Evolutionary conservation across 495 filamentous ascomycete species (phyloP).

Genomic region (Annulohypoxylon nitens): DNA sequence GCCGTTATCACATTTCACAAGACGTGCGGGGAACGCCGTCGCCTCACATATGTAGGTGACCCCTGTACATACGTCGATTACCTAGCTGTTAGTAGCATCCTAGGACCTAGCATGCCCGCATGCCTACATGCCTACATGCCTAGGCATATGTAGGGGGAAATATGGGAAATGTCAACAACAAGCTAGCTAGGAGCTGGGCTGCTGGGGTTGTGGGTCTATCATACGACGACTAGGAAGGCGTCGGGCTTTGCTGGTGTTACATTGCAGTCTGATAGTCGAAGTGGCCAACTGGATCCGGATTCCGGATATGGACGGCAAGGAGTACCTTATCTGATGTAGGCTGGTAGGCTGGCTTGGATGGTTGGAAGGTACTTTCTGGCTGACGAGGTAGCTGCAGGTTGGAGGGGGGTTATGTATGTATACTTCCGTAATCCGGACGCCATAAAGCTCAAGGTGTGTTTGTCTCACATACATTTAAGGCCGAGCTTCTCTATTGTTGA

Average conservation of each 20-base stretch:
- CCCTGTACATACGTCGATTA: conserved; percentile 15
- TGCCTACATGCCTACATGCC: too few relatives aligned
- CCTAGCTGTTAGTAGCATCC: too few relatives aligned
- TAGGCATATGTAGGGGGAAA: conserved; percentile 18
- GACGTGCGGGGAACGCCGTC: conserved; percentile 40
- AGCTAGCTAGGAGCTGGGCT: conserved; percentile 23
- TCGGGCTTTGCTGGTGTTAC: conserved; percentile 49
- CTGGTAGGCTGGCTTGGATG: conserved; percentile 5
- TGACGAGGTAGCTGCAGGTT: conserved; percentile 29
- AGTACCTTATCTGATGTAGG: conserved; percentile 42
- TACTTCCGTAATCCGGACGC: conserved; percentile 27
- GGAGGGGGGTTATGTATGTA: conserved; percentile 39
- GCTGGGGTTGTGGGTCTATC: conserved; percentile 40
- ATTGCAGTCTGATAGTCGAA: conserved; percentile 39
- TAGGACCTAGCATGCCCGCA: too few relatives aligned
- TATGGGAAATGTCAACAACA: conserved; percentile 13
- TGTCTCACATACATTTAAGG: conserved; percentile 38
- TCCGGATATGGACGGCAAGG: conserved; percentile 26
- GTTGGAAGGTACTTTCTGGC: conserved; percentile 19
- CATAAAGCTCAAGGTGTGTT: background rate
- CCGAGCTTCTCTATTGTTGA: conserved; percentile 18
- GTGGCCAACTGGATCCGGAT: conserved; percentile 30
- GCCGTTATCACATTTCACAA: conserved; percentile 16
- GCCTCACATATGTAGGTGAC: conserved; percentile 45
- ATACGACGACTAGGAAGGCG: conserved; percentile 38